Base-by-base conservation (phyloP, 495 filamentous ascomycete genomes). In the Neurospora sp. region DNA sequence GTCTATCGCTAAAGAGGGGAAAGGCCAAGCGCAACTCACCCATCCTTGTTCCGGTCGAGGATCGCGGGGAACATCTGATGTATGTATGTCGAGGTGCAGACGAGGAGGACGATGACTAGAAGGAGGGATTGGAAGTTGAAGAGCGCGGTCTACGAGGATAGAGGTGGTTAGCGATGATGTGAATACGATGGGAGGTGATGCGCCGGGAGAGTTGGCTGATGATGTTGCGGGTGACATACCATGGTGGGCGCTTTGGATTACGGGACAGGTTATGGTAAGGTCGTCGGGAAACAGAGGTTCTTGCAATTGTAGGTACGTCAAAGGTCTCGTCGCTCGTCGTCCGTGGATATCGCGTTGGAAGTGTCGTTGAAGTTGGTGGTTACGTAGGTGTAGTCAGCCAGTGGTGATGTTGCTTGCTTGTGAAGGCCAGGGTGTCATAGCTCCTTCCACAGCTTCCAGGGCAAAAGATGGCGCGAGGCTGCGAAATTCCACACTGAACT, bases 91-190 rank as follows among this genome's bases (percentile, higher is more conserved):
- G 91, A 94, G 39, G 96, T 98, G 85, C 96, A 99, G 79, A 99
- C 96, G 74, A 95, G 88, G 77, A 99, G 92, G 62, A 98, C 90
- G 77, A 99, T 90, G 78, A 97, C 93, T 76, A 98, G 89, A 54
- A 99, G 88, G 72, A 98, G 90, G 71, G 92, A 94, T 79, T 96
- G 92, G 87, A 99, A 97, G 84, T 98, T 97, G 90, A 99, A 98
- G 75, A 99, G 90, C 38, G 96, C 96, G 74, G 95, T 91, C 96
- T 97, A 76, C 39, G 73, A 15, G 37, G 72, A 34, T 2, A 7
- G 28, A 62, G 24, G 28, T 37, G 15, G n/a, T 38, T 71, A 36
- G 42, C 24, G 28, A 17, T 15, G 54, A 34, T 17, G 54, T 13
- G 24, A 31, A 62, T 31, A 15, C 10, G 54, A 39, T 39, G 38